These are phyloP conservation scores for Cynanchum wilfordii DNA, from an alignment of 257 asterid genomes.

Conservation along the genomic window DNA sequence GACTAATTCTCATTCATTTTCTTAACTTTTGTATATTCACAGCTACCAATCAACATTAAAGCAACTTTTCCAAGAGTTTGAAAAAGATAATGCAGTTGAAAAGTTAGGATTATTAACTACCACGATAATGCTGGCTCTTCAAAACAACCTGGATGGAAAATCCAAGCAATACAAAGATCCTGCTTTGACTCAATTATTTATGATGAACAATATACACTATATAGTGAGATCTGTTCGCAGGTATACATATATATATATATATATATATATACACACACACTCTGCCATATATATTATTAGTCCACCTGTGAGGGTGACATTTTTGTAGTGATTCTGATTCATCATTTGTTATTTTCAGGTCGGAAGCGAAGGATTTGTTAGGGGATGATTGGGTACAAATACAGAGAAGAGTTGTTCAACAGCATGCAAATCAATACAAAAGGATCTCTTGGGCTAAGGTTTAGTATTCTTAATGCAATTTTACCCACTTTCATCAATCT, in stretches of 20 bases:
- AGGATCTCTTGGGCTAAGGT: slow-evolving; percentile 98
- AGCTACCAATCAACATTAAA: slow-evolving; percentile 85
- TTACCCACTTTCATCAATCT: not conserved
- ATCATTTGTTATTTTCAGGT: slow-evolving; percentile 38
- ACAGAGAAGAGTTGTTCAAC: slow-evolving; percentile 92
- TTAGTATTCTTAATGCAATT: not conserved
- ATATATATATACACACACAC: not conserved
- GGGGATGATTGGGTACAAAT: slow-evolving; percentile 99
- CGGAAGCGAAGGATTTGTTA: slow-evolving; percentile 91
- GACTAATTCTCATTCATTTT: not conserved
- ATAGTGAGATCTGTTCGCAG: slow-evolving; percentile 92
- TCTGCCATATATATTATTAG: not conserved
- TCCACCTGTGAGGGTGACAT: not conserved
- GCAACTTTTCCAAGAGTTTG: slow-evolving; percentile 69
- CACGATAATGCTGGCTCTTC: slow-evolving; percentile 85
- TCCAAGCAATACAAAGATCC: slow-evolving; percentile 95
- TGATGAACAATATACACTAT: slow-evolving; percentile 92
- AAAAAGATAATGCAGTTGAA: slow-evolving; percentile 43
- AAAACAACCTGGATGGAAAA: slow-evolving; percentile 80
- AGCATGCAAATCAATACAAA: slow-evolving; percentile 96
- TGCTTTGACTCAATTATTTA: slow-evolving; percentile 81
- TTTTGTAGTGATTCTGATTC: not conserved
- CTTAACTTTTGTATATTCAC: slow-evolving; percentile 10
- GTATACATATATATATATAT: slow-evolving; percentile 34
- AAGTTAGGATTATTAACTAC: slow-evolving; percentile 72